phyloP scores from a whole-genome alignment of 129 eudicot species.

The Helianthus annuus region HanXRQr2.0-SUNRISE NC_035437.2:109335138-109335637 shows the following conservation, averaged over 20 bases:
- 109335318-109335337: conserved; percentile 79
- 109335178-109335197: conserved; percentile 74
- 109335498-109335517: background rate
- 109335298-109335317: conserved; percentile 76
- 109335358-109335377: conserved; percentile 95
- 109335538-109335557: conserved; percentile 21
- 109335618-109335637: background rate
- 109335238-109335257: background rate
- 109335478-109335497: too few species aligned
- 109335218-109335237: background rate
- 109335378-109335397: conserved; percentile 99
- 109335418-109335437: conserved; percentile 35
- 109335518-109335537: conserved; percentile 27
- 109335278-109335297: conserved; percentile 74
- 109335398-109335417: conserved; percentile 99
- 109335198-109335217: conserved; percentile 33
- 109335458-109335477: background rate
- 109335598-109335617: conserved; percentile 24
- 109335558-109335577: conserved; percentile 1
- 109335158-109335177: conserved; percentile 77
- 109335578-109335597: conserved; percentile 32
- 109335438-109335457: conserved; percentile 39
- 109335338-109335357: conserved; percentile 98
- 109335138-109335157: conserved; percentile 65
- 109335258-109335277: conserved; percentile 5